phyloP scores from a whole-genome alignment of 768 basidiomycete genomes.

The Pisolithus sp. region DNA sequence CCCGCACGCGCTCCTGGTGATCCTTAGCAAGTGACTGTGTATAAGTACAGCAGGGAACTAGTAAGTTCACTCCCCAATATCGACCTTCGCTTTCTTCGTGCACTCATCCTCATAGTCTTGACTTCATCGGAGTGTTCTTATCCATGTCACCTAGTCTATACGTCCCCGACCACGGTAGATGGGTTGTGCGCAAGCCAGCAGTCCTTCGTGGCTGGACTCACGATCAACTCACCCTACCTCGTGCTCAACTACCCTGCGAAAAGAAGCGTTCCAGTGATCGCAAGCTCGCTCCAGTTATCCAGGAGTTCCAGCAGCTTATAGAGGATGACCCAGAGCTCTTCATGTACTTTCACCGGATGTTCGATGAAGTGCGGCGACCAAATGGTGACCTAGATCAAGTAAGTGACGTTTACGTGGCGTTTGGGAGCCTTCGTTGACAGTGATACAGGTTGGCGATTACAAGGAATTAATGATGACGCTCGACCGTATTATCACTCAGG shows the following conservation, averaged over 20 bases:
- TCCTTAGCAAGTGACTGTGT: too few species aligned
- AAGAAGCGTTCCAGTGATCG: neutral
- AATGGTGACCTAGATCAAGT: neutral
- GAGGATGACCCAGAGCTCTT: constrained; percentile 21
- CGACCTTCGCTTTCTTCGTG: neutral
- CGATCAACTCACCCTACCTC: neutral
- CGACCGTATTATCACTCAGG: constrained; percentile 7
- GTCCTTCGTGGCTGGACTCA: neutral
- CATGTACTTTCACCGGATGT: constrained; percentile 32
- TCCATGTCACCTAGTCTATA: neutral
- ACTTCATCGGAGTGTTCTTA: neutral
- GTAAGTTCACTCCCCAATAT: neutral
- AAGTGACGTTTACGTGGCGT: neutral
- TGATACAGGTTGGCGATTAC: neutral
- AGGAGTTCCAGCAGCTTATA: constrained; percentile 26
- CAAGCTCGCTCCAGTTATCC: constrained; percentile 15
- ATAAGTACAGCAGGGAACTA: too few species aligned
- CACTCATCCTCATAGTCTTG: constrained; percentile 9
- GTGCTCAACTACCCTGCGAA: too few species aligned
- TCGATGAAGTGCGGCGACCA: constrained; percentile 10
- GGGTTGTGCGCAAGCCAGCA: neutral
- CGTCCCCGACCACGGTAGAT: neutral
- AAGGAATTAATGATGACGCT: neutral
- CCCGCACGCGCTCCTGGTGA: too few species aligned
- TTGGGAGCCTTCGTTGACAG: neutral